Percentiles rank a stretch among this genome's conserved stretches.
Evolutionary conservation across 2,329 filamentous ascomycete genomes (phyloP).

Genomic region (Talaromyces amestolkiae): DNA sequence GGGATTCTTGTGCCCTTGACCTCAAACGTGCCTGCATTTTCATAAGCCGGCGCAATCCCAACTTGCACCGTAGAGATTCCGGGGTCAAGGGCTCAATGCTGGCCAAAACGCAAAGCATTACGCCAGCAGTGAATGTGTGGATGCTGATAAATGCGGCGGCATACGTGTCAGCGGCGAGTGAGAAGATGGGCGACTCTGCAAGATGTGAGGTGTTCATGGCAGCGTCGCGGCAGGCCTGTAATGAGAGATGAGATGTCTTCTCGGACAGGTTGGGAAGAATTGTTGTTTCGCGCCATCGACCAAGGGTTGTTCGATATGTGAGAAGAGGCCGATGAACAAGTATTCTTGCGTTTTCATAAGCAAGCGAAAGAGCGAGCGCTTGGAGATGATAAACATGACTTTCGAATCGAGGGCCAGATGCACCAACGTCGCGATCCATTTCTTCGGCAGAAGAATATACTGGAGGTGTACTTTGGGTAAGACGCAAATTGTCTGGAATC

Average conservation of each 20-base stretch:
- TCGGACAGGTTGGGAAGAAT: not conserved
- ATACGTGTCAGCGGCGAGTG: not conserved
- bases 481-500: not conserved
- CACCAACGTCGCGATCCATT: not conserved
- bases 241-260: not conserved
- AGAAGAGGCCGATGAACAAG: not conserved
- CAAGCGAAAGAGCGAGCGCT: not conserved
- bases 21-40: not conserved
- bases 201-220: not conserved
- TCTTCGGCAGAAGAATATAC: not conserved
- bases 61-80: not conserved
- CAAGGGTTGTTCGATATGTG: not conserved
- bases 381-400: not conserved
- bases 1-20: not conserved
- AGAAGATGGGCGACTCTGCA: not conserved
- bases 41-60: not conserved
- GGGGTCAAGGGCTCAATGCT: not conserved
- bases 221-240: not conserved
- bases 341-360: not conserved
- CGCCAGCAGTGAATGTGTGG: not conserved
- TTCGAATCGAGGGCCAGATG: not conserved
- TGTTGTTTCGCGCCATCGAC: not conserved
- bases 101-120: not conserved
- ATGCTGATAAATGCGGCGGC: not conserved
- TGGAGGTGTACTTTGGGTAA: not conserved